A percentile compares a stretch with the other conserved stretches of the same genome.
phyloP scores from a whole-genome alignment of 2,329 filamentous ascomycete species.

The Penicillium sp. region DNA sequence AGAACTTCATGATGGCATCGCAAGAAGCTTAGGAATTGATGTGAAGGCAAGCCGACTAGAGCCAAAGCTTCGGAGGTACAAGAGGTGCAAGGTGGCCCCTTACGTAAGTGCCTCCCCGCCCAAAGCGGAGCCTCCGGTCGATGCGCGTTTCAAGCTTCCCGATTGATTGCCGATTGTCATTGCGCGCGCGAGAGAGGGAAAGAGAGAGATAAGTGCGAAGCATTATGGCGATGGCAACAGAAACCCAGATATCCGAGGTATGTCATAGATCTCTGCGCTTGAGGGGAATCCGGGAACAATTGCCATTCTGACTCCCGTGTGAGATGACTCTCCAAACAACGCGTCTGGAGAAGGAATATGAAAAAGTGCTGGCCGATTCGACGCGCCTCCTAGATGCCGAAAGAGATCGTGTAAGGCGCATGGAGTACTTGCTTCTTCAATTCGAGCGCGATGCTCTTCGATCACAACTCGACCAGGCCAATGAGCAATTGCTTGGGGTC shows the following conservation, averaged over 20 bases:
- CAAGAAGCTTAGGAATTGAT: constrained; percentile 11
- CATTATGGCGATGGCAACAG: constrained; percentile 16
- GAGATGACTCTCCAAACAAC: constrained; percentile 58
- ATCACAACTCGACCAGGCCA: constrained; percentile 62
- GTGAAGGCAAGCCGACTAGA: not conserved
- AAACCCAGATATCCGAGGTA: constrained; percentile 8
- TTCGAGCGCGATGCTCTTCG: constrained; percentile 74
- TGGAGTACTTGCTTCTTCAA: constrained; percentile 72
- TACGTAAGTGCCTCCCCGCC: constrained; percentile 19
- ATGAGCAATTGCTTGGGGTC: constrained; percentile 58
- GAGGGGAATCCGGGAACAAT: not conserved
- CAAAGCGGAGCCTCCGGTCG: constrained; percentile 2
- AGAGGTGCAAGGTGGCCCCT: constrained; percentile 25
- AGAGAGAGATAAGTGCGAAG: not conserved
- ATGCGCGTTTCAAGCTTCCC: not conserved
- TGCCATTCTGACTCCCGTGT: constrained; percentile 20
- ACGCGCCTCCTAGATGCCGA: constrained; percentile 76
- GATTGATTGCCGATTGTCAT: too few species aligned
- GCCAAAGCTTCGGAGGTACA: not conserved
- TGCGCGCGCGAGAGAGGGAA: too few species aligned
- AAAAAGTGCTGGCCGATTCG: constrained; percentile 66
- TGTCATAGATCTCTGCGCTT: constrained; percentile 21
- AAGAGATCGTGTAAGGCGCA: constrained; percentile 68
- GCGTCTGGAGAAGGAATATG: constrained; percentile 71
- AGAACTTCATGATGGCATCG: constrained; percentile 39